Conservation (phyloP, 202 grass and related monocot genomes). For the Setaria viridis region DNA sequence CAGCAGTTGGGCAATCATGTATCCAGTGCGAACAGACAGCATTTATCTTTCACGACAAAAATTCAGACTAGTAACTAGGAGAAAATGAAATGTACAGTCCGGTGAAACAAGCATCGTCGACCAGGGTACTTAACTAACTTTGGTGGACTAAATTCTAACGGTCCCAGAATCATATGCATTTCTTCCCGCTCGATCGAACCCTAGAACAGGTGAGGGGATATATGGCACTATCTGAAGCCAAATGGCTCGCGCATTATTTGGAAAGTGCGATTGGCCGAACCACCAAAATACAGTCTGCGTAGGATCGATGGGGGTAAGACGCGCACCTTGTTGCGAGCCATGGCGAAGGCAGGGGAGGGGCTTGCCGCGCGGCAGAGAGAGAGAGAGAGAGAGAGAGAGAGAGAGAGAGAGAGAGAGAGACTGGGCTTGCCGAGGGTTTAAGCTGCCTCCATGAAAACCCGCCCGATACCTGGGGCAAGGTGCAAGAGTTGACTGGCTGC, state of each 20-base stretch:
- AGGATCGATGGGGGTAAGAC: background rate
- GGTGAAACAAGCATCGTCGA: background rate
- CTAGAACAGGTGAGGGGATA: background rate
- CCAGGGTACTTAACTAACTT: background rate
- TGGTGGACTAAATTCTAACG: background rate
- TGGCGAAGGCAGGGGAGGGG: background rate
- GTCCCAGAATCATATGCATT: background rate
- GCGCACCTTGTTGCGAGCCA: constrained; percentile 58
- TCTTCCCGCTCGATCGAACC: background rate
- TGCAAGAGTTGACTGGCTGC: background rate
- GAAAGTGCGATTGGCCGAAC: background rate
- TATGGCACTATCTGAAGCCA: background rate
- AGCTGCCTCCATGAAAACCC: background rate
- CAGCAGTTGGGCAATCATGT: background rate
- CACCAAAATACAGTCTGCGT: background rate
- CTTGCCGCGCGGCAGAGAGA: background rate
- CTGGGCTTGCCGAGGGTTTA: background rate
- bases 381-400: background rate
- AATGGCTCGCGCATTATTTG: background rate
- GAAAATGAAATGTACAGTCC: background rate
- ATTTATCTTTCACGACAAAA: background rate
- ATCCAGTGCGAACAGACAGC: background rate
- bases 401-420: background rate
- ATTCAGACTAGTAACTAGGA: background rate
- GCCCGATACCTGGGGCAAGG: background rate